Evolutionary conservation across 352 stramenopile genomes (phyloP), one percentile per base, ranked within the genome.

Genomic region (Phytophthora uliginosa): DNA sequence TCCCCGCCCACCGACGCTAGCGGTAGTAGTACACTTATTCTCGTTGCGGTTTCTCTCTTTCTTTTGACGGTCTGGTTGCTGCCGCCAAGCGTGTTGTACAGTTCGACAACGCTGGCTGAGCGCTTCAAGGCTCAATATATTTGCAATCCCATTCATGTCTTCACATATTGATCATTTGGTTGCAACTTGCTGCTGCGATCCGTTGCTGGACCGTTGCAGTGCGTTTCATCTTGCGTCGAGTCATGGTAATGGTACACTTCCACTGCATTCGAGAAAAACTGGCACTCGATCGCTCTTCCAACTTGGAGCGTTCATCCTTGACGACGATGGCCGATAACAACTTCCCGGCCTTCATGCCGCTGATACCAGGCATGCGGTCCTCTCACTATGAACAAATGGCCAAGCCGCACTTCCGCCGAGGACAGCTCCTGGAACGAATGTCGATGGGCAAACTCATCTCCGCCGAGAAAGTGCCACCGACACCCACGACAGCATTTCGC

Each of bases 401-500:
- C 54, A 82, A 79, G 45, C 52, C 71, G 31, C 60, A 90, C 77
- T 94, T 92, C 65, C 84, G 83, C 56, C 84, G 84, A 34, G 77
- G 78, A 18, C 85, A 94, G 50, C 59, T 90, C 4, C 70, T 94
- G n/a, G 75, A 91, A 67, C 80, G 84, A 40, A 92, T 94, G 85
- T 73, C 71, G 8, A 34, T 84, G 2, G 86, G 86, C 50, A 88
- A 90, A 71, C 59, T 74, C 22, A 73, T 66, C 3, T 77, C 55
- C 18, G 26, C 56, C 33, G 69, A 79, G 18, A 62, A 57, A 26
- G 55, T 61, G 20, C 59, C 56, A 12, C 13, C 59, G 4, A 28
- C 60, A 26, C 36, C 62, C 1, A 6, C 62, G 4, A 54, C 42
- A 15, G 26, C 55, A 13, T 69, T 68, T 20, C 54, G 60, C 28